Percentiles rank a stretch among this genome's conserved stretches.
These are phyloP conservation scores for Eustoma russellianum DNA, from an alignment of 257 asterid genomes.

Conservation along the genomic window DNA sequence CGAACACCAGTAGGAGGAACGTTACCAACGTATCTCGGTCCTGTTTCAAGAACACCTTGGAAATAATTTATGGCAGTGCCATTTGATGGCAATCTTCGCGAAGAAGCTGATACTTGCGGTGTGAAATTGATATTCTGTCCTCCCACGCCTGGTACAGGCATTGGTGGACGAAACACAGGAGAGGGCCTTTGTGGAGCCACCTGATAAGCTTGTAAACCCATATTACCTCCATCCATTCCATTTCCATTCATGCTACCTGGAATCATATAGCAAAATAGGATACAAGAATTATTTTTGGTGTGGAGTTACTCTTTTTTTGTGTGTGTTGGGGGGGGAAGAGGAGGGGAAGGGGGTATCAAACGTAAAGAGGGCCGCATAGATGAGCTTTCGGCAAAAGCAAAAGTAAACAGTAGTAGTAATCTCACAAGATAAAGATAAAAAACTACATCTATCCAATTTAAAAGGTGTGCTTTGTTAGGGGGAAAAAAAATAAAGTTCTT, in stretches of 20 bases:
- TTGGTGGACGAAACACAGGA: constrained; percentile 31
- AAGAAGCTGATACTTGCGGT: constrained; percentile 39
- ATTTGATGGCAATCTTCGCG: constrained; percentile 28
- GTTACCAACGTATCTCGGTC: constrained; percentile 44
- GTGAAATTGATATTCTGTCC: constrained; percentile 38
- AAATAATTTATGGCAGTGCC: constrained; percentile 30
- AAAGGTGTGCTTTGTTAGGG: too few relatives aligned
- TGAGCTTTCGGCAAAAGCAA: too few relatives aligned
- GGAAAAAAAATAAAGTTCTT: too few relatives aligned
- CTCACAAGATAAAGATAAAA: too few relatives aligned
- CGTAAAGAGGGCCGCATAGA: too few relatives aligned
- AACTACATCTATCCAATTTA: too few relatives aligned
- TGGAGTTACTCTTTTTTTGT: too few relatives aligned
- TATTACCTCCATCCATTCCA: constrained; percentile 31
- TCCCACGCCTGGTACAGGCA: constrained; percentile 38
- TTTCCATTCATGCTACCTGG: constrained; percentile 33
- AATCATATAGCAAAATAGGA: constrained; percentile 13
- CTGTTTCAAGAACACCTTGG: constrained; percentile 36
- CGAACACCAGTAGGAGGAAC: constrained; percentile 44
- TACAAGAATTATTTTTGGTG: background rate
- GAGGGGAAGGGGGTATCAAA: too few relatives aligned
- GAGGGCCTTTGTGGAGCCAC: constrained; percentile 40
- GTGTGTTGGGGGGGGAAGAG: too few relatives aligned
- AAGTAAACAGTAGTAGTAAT: too few relatives aligned
- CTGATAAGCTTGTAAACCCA: constrained; percentile 45